A percentile compares a stretch with the other conserved stretches of the same genome.
phyloP scores from a whole-genome alignment of 495 filamentous ascomycete species.

The Daldinia grandis region DNA sequence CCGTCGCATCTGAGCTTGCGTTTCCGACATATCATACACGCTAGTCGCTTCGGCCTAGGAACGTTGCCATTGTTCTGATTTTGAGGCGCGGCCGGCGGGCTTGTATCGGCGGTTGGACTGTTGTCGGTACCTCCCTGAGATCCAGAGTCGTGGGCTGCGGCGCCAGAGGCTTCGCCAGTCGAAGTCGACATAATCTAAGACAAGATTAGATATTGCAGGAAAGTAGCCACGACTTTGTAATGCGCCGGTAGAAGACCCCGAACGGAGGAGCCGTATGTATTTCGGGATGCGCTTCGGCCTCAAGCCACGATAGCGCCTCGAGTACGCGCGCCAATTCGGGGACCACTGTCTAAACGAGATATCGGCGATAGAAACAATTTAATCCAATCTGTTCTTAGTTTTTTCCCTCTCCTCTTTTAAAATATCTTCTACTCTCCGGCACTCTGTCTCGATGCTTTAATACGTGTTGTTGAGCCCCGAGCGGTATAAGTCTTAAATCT shows the following conservation, averaged over 20 bases:
- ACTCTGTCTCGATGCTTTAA: background rate
- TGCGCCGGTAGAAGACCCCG: slow-evolving; percentile 5
- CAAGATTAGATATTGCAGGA: background rate
- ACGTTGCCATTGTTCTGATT: slow-evolving; percentile 64
- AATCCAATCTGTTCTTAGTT: background rate
- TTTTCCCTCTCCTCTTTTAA: background rate
- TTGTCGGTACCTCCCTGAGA: slow-evolving; percentile 40
- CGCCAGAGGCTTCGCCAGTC: slow-evolving; percentile 17
- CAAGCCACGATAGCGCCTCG: slow-evolving; percentile 13
- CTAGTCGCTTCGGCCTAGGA: slow-evolving; percentile 89
- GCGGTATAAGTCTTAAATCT: slow-evolving; percentile 4
- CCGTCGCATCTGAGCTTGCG: slow-evolving; percentile 88
- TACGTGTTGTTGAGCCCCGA: background rate
- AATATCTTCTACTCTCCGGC: background rate
- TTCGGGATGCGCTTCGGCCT: slow-evolving; percentile 28
- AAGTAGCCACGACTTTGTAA: background rate
- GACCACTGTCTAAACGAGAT: slow-evolving; percentile 1
- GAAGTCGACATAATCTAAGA: slow-evolving; percentile 28
- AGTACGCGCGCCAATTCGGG: slow-evolving; percentile 11
- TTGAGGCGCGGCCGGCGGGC: slow-evolving; percentile 26
- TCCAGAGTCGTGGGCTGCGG: slow-evolving; percentile 37
- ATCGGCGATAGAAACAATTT: background rate
- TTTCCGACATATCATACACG: slow-evolving; percentile 95
- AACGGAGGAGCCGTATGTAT: slow-evolving; percentile 5
- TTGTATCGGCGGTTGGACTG: slow-evolving; percentile 37